These are phyloP conservation scores for Pilasporangium apinafurcum DNA, from an alignment of 352 stramenopile species.

Conservation along the genomic window DNA sequence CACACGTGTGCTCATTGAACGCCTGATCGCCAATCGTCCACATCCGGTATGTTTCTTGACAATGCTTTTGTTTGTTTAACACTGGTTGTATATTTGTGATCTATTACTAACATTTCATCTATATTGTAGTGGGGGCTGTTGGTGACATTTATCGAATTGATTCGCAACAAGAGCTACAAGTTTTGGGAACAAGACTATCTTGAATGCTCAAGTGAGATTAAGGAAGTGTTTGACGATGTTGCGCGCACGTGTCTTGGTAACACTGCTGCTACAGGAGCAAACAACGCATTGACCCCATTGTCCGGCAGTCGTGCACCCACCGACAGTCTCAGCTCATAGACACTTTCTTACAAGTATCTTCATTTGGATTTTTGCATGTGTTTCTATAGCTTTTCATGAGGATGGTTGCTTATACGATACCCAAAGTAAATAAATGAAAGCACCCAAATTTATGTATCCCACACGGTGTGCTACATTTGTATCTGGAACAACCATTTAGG, in stretches of 20 bases:
- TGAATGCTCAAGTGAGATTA: constrained; percentile 97
- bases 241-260: constrained; percentile 91
- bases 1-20: constrained; percentile 97
- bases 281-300: constrained; percentile 14
- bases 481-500: not conserved
- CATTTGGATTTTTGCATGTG: not conserved
- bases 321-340: not conserved
- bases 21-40: constrained; percentile 98
- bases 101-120: constrained; percentile 2
- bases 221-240: constrained; percentile 98
- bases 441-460: no score
- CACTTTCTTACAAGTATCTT: not conserved
- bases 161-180: constrained; percentile 99
- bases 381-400: no score
- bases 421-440: no score
- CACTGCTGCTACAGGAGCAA: constrained; percentile 15
- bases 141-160: constrained; percentile 99
- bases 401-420: no score
- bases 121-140: constrained; percentile 89
- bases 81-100: not conserved
- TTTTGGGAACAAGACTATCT: constrained; percentile 99
- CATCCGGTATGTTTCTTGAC: constrained; percentile 79
- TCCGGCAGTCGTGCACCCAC: not conserved
- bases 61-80: constrained; percentile 2
- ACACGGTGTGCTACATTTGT: no score